phyloP scores from a whole-genome alignment of 768 basidiomycete genomes.

The Psilocybe subaeruginosa region DNA sequence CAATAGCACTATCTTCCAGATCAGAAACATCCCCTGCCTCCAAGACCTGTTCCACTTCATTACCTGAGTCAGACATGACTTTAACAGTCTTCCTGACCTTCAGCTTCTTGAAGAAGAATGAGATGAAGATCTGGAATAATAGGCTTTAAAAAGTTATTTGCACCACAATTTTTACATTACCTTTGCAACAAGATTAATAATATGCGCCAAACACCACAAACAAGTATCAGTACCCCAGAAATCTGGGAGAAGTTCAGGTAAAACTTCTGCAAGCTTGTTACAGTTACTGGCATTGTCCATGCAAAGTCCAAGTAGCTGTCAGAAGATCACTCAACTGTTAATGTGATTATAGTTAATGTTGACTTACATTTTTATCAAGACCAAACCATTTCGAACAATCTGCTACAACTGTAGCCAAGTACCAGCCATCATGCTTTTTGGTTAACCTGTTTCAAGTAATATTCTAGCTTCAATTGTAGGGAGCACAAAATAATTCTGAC shows the following conservation, averaged over 20 bases:
- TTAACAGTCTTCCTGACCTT: no score
- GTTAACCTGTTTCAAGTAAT: constrained; percentile 24
- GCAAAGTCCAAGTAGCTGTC: constrained; percentile 28
- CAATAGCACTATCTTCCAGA: no score
- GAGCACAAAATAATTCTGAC: background rate
- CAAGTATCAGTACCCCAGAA: constrained; percentile 24
- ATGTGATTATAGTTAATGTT: background rate
- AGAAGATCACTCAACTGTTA: background rate
- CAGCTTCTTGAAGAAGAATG: no score
- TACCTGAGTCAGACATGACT: no score
- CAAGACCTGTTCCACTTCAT: no score
- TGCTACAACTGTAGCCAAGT: constrained; percentile 27
- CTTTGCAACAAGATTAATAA: constrained; percentile 35
- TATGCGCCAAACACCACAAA: constrained; percentile 32
- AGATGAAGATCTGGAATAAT: no score
- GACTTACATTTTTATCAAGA: constrained; percentile 27
- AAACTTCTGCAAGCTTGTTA: constrained; percentile 24
- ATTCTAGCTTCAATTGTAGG: no score
- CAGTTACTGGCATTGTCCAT: constrained; percentile 39
- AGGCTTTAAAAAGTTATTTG: no score
- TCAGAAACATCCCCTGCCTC: no score
- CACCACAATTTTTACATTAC: constrained; percentile 10
- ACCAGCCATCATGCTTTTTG: constrained; percentile 28
- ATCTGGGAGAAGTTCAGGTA: constrained; percentile 21
- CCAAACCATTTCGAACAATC: constrained; percentile 30